phyloP scores from a whole-genome alignment of 2,329 filamentous ascomycete genomes.

The Pyricularia sp. region DNA sequence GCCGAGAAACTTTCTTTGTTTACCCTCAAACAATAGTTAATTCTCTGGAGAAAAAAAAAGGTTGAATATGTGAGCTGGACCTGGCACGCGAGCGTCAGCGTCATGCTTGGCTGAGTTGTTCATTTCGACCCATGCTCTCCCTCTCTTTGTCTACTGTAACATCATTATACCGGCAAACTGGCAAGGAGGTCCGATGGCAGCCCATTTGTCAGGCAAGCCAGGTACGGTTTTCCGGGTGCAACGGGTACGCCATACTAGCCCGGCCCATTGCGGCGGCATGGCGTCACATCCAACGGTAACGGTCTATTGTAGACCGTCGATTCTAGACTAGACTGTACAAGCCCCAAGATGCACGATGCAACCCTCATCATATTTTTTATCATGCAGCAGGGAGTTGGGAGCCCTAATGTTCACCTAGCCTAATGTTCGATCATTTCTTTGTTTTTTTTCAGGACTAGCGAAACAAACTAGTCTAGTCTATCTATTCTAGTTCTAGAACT shows the following conservation, averaged over 20 bases:
- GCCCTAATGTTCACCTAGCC: too few species aligned
- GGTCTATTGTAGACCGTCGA: neutral
- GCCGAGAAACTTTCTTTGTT: neutral
- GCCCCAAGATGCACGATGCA: neutral
- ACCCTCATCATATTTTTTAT: neutral
- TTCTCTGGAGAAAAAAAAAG: neutral
- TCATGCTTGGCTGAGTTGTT: neutral
- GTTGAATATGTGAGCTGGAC: neutral
- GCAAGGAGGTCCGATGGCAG: neutral
- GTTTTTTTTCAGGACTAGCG: too few species aligned
- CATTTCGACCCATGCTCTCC: neutral
- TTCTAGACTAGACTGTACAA: neutral
- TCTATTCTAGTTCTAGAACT: too few species aligned
- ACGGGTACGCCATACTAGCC: neutral
- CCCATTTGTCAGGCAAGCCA: neutral
- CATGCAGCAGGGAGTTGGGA: too few species aligned
- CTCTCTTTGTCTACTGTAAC: too few species aligned
- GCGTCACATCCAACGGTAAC: neutral
- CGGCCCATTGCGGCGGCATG: neutral
- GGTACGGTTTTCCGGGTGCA: neutral
- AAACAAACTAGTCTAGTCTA: too few species aligned
- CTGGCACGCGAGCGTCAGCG: neutral
- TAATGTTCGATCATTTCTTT: too few species aligned
- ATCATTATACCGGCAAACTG: neutral
- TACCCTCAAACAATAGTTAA: neutral